Base-by-base conservation (phyloP, 2,329 filamentous ascomycete genomes). In the Microascus cirrosus region DNA sequence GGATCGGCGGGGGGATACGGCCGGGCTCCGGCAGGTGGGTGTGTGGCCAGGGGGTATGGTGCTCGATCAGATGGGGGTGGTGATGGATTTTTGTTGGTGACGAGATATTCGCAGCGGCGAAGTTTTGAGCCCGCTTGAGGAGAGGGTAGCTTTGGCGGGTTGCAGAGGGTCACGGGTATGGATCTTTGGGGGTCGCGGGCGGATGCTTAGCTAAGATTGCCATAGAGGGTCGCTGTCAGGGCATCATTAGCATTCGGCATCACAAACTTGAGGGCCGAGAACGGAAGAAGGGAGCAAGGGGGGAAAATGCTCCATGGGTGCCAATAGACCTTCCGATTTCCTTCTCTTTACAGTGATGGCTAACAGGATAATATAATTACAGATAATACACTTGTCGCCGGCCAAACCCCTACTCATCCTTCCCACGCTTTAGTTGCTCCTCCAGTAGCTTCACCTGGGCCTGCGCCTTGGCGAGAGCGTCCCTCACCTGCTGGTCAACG, bases 91-190 rank as follows among this genome's bases (percentile, higher is more conserved):
- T 61, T 58, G 59, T 61, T 61, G 60, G 64, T 63, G 64, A 66
- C 60, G 64, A 62, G 62, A 65, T 63, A 61, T 66, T 61, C 64
- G 63, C 64, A 63, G 58, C 59, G 59, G 62, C 64, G 62, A 61
- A 64, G 58, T 64, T 64, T 64, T 61, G 59, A 62, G 62, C 60
- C 55, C 55, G 55, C 45, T 25, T 28, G 32, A 36, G 32, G 20
- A 8, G 20, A 24, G 15, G 45, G 45, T 20, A 5, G 22, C 12
- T 57, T 52, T 25, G 13, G 20, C 12, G n/a, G 55, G 42, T 42
- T 45, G 39, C 13, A 7, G 13, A n/a, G 39, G 39, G 45, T 22
- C n/a, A 50, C 7, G 45, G 45, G 20, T 20, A 50, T n/a, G 6
- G n/a, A n/a, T 45, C 36, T 42, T 45, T 13, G 39, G 39, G 39